Base-by-base conservation (phyloP, 441 rosid genomes). In the Melastoma candidum region DNA sequence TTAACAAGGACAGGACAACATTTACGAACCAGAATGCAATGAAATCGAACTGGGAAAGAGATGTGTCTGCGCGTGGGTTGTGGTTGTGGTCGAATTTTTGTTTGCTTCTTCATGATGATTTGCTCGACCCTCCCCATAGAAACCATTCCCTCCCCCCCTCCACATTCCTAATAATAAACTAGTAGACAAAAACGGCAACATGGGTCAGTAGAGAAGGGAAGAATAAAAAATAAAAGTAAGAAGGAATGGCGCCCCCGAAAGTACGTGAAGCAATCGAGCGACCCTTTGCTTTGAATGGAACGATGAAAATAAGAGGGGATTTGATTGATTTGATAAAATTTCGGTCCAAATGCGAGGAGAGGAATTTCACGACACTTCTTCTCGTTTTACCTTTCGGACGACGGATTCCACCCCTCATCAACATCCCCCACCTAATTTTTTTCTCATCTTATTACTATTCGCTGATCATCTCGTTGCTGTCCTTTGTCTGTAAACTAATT, bases 231-330 rank as follows among this genome's bases (percentile, higher is more conserved):
- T 17, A 17, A 17, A 17, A 17, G 22, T 17, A 17, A 17, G 22
- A 17, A 17, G 0, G 22, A 17, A 17, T 71, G 71, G 72, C 66
- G 65, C 68, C 62, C 73, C 76, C 53, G 77, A 77, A 79, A 85
- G 76, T 69, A 32, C 43, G 71, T 72, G 65, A 54, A 54, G 50
- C 71, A 36, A 52, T 44, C 12, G 41, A 32, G 8, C 12, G 25
- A 25, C 13, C 59, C 85, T 79, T 86, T 65, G 83, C 88, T 79
- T 86, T 67, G 64, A 79, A 72, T 65, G 64, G 84, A 79, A 83
- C 76, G 80, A 32, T 32, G 41, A 32, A 32, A 32, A 4, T 32
- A 8, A 4, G 41, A 8, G 41, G 41, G 8, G 41, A 32, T 3
- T 32, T 32, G 41, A 32, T 32, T 32, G 41, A 32, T 32, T 32